Percentiles rank a stretch among this genome's conserved stretches.
These are phyloP conservation scores for Exophiala xenobiotica DNA, from an alignment of 2,329 filamentous ascomycete genomes.

Conservation along the genomic window DNA sequence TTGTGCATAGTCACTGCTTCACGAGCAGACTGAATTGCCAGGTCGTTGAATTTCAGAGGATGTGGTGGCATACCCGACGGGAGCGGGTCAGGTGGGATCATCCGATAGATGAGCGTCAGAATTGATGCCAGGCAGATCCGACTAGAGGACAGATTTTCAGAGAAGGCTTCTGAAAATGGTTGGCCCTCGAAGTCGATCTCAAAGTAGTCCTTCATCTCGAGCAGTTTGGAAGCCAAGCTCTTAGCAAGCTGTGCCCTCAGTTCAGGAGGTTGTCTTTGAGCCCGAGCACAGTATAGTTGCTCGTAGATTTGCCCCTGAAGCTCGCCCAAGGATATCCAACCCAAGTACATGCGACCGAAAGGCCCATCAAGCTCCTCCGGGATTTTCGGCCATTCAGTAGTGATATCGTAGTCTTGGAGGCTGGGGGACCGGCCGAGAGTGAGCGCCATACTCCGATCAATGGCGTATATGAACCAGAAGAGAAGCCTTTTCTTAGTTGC, in stretches of 20 bases:
- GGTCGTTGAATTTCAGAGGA: constrained; percentile 47
- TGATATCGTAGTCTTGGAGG: constrained; percentile 62
- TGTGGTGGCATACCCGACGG: constrained; percentile 25
- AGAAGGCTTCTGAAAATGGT: constrained; percentile 4
- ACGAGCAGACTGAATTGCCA: constrained; percentile 54
- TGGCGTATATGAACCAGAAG: constrained; percentile 61
- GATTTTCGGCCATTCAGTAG: constrained; percentile 41
- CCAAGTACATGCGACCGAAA: constrained; percentile 50
- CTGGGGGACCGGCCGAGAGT: constrained; percentile 59
- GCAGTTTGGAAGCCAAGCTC: constrained; percentile 34
- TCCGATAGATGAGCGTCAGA: constrained; percentile 54
- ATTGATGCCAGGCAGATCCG: constrained; percentile 51
- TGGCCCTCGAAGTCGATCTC: constrained; percentile 4
- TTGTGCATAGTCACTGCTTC: constrained; percentile 40
- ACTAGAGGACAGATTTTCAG: constrained; percentile 37
- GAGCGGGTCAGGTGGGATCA: constrained; percentile 46
- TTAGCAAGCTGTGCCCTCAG: constrained; percentile 45
- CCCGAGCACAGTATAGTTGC: constrained; percentile 50
- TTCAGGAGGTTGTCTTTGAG: constrained; percentile 40
- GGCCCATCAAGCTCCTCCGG: constrained; percentile 38
- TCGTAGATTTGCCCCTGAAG: constrained; percentile 62
- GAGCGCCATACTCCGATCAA: constrained; percentile 60
- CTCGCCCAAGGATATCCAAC: constrained; percentile 57
- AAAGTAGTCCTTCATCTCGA: constrained; percentile 1
- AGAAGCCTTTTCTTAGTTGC: constrained; percentile 36